Evolutionary conservation across 2,329 filamentous ascomycete species (phyloP), one percentile per base, ranked within the genome.

Genomic region (Akanthomyces muscarius): DNA sequence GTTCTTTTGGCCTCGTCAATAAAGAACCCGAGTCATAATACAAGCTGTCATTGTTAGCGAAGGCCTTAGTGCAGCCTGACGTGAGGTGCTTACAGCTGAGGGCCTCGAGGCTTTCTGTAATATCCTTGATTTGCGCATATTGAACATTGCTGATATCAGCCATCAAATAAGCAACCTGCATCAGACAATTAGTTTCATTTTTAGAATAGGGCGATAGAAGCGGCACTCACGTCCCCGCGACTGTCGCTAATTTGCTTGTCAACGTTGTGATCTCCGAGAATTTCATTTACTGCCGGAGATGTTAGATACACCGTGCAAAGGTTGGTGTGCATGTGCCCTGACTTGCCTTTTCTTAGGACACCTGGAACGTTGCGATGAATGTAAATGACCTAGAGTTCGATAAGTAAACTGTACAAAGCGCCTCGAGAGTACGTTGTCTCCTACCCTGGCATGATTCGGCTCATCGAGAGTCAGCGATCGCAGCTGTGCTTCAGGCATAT

Each of bases 181-280:
- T 6, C 61, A n/a, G 18, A 25, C 23, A 52, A 63, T 63, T 62
- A 68, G 59, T 23, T 30, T 10, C 1, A 14, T 25, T 25, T 28
- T 63, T 33, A 57, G 48, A 51, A 47, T 48, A 8, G 36, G 5
- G 23, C 6, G 28, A 8, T 16, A 16, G 36, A 51, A 25, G 21
- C 6, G 25, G 18, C 30, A 23, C 83, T 67, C 78, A 91, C 89
- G 74, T 98, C 94, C 69, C 92, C 94, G 80, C 89, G 89, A 78
- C 90, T 96, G 76, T 98, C 95, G 57, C 91, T 95, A 81, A 96
- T 98, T 79, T 99, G 95, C 83, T 98, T 98, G 80, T 97, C 94
- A 69, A 99, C 93, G 76, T 99, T 99, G 81, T 99, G 93, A 71
- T 96, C 88, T 50, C 90, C 91, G 54, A 99, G 84, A 66, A 98